A percentile compares a stretch with the other conserved stretches of the same genome.
Evolutionary conservation across 306 rosid species (phyloP).

Genomic region (Benincasa hispida): DNA sequence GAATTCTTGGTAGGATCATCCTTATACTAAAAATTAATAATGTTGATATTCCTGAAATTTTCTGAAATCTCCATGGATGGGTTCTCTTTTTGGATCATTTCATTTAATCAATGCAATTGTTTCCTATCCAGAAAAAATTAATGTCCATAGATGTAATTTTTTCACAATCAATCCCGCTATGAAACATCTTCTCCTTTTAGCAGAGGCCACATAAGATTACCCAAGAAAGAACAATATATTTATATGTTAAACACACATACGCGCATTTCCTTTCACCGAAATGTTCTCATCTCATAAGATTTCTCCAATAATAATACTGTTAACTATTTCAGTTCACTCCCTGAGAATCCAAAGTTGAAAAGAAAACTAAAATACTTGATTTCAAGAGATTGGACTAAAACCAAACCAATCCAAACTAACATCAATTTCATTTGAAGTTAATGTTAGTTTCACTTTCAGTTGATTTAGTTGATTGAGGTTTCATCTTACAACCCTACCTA

Average conservation of each 20-base stretch:
- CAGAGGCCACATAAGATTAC: not conserved
- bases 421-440: not conserved
- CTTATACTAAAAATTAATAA: not conserved
- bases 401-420: not conserved
- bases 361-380: not conserved
- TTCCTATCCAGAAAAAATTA: too few relatives aligned
- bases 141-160: not conserved
- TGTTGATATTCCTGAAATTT: not conserved
- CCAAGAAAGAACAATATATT: not conserved
- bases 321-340: not conserved
- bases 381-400: not conserved
- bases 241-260: too few relatives aligned
- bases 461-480: not conserved
- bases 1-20: not conserved
- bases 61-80: too few relatives aligned
- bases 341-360: constrained; percentile 10
- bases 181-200: not conserved
- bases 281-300: not conserved
- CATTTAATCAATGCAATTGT: too few relatives aligned
- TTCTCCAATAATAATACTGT: not conserved
- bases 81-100: too few relatives aligned
- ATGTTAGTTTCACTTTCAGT: not conserved
- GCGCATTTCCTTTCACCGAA: not conserved
- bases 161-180: not conserved
- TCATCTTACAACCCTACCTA: not conserved